A percentile compares a stretch with the other conserved stretches of the same genome.
These are phyloP conservation scores for Sporopachydermia lactativora DNA, from an alignment of 805 yeast species.

Conservation along the genomic window DNA sequence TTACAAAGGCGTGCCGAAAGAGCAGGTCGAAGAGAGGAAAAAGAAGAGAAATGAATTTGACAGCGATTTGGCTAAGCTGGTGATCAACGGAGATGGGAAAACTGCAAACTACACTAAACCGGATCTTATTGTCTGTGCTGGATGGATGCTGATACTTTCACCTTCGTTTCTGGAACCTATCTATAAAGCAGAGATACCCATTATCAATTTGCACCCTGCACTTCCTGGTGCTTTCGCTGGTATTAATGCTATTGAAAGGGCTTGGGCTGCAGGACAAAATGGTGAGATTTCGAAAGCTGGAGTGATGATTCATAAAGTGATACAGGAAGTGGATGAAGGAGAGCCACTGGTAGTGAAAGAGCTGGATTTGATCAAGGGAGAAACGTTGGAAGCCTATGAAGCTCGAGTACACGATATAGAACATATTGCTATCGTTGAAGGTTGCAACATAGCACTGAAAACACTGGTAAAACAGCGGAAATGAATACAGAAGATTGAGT, in stretches of 20 bases:
- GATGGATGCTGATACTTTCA: constrained; percentile 93
- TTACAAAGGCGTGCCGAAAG: constrained; percentile 63
- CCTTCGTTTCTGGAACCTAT: constrained; percentile 59
- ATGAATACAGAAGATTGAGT: too few relatives aligned
- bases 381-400: constrained; percentile 69
- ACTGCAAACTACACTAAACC: constrained; percentile 35
- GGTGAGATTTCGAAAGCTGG: constrained; percentile 73
- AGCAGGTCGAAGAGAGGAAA: constrained; percentile 40
- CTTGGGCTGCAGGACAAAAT: constrained; percentile 88
- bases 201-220: constrained; percentile 93
- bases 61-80: constrained; percentile 55
- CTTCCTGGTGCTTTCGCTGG: constrained; percentile 96
- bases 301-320: constrained; percentile 94
- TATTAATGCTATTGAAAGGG: constrained; percentile 91
- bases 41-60: constrained; percentile 61
- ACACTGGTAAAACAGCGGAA: constrained; percentile 14
- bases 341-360: constrained; percentile 78
- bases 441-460: constrained; percentile 49
- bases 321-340: constrained; percentile 90
- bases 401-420: constrained; percentile 70
- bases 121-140: constrained; percentile 89
- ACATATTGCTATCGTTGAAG: constrained; percentile 89
- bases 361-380: constrained; percentile 55
- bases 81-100: constrained; percentile 19
- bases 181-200: constrained; percentile 46